Base-by-base conservation (phyloP, 2,329 filamentous ascomycete genomes). In the Drechslerella coelobrocha region DNA sequence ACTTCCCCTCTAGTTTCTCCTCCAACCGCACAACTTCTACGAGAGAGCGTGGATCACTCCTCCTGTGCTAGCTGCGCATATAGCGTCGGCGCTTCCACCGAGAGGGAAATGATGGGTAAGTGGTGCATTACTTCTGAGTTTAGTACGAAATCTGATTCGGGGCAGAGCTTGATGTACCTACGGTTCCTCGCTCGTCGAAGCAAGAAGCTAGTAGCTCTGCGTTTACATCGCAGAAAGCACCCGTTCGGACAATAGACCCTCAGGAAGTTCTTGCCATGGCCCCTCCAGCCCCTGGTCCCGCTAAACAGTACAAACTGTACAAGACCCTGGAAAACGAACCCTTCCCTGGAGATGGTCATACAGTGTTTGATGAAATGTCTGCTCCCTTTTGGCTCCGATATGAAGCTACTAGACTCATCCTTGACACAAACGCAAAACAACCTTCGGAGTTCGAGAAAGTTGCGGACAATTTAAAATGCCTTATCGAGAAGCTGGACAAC, bases 341-440 rank as follows among this genome's bases (percentile, higher is more conserved):
- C 1, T 71, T 71, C n/a, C 66, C 66, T n/a, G 66, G 66, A 1
- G 66, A 71, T n/a, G 9, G 23, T n/a, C 31, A 51, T 19, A 12
- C 14, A 10, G 1, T 62, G 2, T 34, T 62, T 14, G 17, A 24
- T 8, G n/a, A 48, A 1, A 8, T 19, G 9, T 7, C 21, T n/a
- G 26, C 21, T 6, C 59, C 66, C 1, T 71, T 63, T 26, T 71
- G 66, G 66, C 53, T 71, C 19, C 57, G 50, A 21, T 71, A 53
- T 23, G 66, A 71, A 19, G 19, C 41, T 23, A 47, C 59, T 24
- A 19, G 66, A 23, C 14, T 62, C 7, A 31, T 63, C 1, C 24
- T 71, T 5, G 59, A 5, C 3, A 53, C 66, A 19, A 43, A 23
- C 2, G 57, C 47, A 2, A 62, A 62, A 29, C 23, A 26, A 12